phyloP scores from a whole-genome alignment of 441 rosid species.

The Manihot esculenta region DNA sequence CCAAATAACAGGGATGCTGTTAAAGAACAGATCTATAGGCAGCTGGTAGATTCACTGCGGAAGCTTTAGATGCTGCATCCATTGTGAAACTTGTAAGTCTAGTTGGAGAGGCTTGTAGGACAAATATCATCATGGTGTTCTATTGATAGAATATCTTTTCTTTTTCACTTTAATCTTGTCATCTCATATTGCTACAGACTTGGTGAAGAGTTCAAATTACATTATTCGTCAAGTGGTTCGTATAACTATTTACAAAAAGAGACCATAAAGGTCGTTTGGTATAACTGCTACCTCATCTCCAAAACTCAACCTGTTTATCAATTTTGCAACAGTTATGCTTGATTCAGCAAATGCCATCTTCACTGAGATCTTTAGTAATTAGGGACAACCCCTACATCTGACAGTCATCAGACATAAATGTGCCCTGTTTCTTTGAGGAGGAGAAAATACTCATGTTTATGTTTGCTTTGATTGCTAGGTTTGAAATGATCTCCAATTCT shows the following conservation, averaged over 20 bases:
- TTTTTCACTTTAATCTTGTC: background rate
- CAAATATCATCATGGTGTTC: background rate
- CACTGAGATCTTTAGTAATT: no score
- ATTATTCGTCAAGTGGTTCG: background rate
- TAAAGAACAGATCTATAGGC: constrained; percentile 42
- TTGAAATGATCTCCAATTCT: no score
- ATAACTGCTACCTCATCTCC: no score
- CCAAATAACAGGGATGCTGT: constrained; percentile 50
- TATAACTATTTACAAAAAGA: background rate
- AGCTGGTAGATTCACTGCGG: constrained; percentile 35
- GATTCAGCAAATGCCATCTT: no score
- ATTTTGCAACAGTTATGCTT: no score
- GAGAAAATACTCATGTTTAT: no score
- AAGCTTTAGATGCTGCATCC: constrained; percentile 26
- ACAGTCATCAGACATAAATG: no score
- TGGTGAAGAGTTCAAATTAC: background rate
- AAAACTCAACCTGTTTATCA: no score
- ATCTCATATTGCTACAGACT: background rate
- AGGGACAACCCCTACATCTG: no score
- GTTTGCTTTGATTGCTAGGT: no score
- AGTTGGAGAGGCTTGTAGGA: background rate
- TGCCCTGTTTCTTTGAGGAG: no score
- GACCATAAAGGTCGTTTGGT: background rate
- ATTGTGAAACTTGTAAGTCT: background rate
- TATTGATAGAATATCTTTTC: background rate